These are phyloP conservation scores for Austroboletus niveus DNA, from an alignment of 1,284 basidiomycete genomes.

Conservation along the genomic window DNA sequence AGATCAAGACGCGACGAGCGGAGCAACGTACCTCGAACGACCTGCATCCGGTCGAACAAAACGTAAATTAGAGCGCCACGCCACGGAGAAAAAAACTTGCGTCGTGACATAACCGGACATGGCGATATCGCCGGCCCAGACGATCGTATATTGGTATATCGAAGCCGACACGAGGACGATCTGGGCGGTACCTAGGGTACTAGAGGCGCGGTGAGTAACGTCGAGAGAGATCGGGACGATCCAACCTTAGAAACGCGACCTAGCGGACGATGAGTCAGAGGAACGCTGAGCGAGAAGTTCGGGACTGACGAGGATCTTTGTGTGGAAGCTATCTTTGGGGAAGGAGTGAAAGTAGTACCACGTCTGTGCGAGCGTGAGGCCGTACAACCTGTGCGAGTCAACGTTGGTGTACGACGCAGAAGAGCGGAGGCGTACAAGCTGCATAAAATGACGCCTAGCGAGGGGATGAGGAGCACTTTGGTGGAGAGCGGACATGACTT, in stretches of 20 bases:
- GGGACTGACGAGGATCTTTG: slow-evolving; percentile 22
- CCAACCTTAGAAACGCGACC: slow-evolving; percentile 30
- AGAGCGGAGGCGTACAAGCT: slow-evolving; percentile 21
- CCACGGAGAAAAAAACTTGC: slow-evolving; percentile 13
- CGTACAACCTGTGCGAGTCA: slow-evolving; percentile 23
- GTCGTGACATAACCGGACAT: slow-evolving; percentile 27
- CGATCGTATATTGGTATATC: slow-evolving; percentile 34
- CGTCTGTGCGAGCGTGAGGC: slow-evolving; percentile 31
- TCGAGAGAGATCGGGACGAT: background rate
- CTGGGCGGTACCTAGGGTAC: slow-evolving; percentile 29
- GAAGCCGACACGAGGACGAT: slow-evolving; percentile 28
- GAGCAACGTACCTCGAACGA: slow-evolving; percentile 24
- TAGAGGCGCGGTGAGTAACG: slow-evolving; percentile 10
- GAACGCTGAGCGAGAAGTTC: too few species aligned
- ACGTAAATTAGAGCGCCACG: background rate
- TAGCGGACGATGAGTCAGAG: slow-evolving; percentile 8
- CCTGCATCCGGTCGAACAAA: slow-evolving; percentile 5
- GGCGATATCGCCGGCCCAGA: slow-evolving; percentile 26
- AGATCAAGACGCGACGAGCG: too few species aligned
- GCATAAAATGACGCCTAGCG: slow-evolving; percentile 29
- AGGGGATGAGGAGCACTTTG: background rate
- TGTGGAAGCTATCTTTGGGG: slow-evolving; percentile 24
- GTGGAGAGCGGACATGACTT: background rate
- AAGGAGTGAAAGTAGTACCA: slow-evolving; percentile 33
- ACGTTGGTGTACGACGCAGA: background rate